A percentile compares a stretch with the other conserved stretches of the same genome.
These are phyloP conservation scores for Phytomonas serpens DNA, from an alignment of 208 protist genomes.

Conservation along the genomic window DNA sequence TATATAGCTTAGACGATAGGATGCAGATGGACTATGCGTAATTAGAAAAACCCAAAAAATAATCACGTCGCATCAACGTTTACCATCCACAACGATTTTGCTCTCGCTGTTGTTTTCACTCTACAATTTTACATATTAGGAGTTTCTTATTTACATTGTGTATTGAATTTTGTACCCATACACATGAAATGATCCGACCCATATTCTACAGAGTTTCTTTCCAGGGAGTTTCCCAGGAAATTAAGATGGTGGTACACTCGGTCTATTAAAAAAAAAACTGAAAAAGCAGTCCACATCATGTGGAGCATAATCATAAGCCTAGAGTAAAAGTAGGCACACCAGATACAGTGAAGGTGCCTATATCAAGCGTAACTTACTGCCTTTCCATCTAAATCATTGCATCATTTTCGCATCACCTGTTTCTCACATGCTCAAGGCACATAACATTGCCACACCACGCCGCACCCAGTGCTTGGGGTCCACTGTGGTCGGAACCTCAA, in stretches of 20 bases:
- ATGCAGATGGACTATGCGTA: neutral
- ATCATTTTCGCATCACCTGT: neutral
- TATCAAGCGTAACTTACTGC: neutral
- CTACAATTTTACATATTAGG: neutral
- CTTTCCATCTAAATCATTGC: neutral
- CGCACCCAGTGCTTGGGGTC: slow-evolving; percentile 94
- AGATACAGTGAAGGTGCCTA: neutral
- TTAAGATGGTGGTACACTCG: neutral
- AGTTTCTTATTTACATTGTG: neutral
- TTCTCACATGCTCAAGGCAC: slow-evolving; percentile 58
- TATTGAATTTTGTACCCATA: neutral
- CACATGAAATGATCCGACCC: neutral
- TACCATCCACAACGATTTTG: neutral
- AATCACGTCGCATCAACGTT: neutral
- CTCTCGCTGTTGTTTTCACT: neutral
- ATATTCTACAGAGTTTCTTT: neutral
- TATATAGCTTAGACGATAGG: neutral
- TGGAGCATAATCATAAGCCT: neutral
- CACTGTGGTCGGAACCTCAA: slow-evolving; percentile 89
- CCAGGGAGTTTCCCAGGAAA: neutral
- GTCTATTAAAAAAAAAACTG: neutral
- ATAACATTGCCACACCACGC: slow-evolving; percentile 88
- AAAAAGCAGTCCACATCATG: neutral
- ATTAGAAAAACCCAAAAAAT: neutral
- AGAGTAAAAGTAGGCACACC: neutral